These are phyloP conservation scores for Paecilomyces variotii DNA, from an alignment of 2,329 filamentous ascomycete genomes.

Conservation along the genomic window DNA sequence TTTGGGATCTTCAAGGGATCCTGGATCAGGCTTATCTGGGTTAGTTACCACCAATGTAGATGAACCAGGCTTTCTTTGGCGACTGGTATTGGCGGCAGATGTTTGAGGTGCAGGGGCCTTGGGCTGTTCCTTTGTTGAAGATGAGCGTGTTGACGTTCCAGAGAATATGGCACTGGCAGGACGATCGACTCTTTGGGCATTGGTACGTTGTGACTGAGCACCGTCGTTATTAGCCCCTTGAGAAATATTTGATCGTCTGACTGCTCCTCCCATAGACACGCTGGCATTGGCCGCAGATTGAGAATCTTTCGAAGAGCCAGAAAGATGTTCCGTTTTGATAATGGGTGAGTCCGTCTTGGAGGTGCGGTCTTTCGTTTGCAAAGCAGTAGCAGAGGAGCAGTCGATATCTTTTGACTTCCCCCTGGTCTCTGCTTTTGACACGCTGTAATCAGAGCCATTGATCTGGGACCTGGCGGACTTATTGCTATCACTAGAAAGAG, in stretches of 20 bases:
- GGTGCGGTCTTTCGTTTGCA: not conserved
- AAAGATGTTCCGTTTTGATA: not conserved
- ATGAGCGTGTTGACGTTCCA: not conserved
- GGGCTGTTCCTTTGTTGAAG: not conserved
- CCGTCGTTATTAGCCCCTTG: not conserved
- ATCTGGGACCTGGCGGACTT: not conserved
- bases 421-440: not conserved
- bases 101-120: not conserved
- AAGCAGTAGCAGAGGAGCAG: slow-evolving; percentile 16
- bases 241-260: not conserved
- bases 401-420: slow-evolving; percentile 14
- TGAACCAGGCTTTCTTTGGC: not conserved
- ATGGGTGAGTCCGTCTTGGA: not conserved
- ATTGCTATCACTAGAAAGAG: not conserved
- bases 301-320: not conserved
- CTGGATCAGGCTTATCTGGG: not conserved
- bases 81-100: not conserved
- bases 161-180: not conserved
- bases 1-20: not conserved
- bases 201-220: not conserved
- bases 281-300: not conserved
- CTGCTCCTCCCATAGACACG: not conserved
- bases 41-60: not conserved
- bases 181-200: not conserved
- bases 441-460: not conserved